These are phyloP conservation scores for Oidium heveae DNA, from an alignment of 2,329 filamentous ascomycete genomes.

Conservation along the genomic window DNA sequence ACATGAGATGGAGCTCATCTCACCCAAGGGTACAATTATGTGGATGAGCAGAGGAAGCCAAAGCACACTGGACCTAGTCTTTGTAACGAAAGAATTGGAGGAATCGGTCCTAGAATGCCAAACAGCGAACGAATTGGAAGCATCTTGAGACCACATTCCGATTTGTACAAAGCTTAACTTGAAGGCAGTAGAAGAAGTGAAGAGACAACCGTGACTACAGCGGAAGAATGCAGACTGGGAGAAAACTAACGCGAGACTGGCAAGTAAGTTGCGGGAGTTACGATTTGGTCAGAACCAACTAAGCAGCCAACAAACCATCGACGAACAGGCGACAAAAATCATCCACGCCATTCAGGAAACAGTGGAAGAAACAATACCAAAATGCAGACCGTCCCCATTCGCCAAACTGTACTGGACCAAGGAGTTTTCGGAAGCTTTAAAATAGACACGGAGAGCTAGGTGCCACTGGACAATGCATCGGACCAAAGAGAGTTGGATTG, in stretches of 20 bases:
- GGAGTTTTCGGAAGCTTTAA: not conserved
- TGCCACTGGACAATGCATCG: not conserved
- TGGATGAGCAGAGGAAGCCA: not conserved
- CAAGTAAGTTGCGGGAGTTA: not conserved
- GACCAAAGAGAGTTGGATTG: not conserved
- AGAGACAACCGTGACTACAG: not conserved
- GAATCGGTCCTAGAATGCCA: not conserved
- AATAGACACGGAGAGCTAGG: not conserved
- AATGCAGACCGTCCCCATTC: no score
- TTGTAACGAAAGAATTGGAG: not conserved
- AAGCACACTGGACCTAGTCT: not conserved
- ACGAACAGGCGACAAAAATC: not conserved
- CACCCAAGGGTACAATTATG: not conserved
- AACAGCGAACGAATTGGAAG: not conserved
- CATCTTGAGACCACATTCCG: not conserved
- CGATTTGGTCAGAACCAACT: not conserved
- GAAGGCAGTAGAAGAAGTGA: not conserved
- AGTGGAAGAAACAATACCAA: no score
- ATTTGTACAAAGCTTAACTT: not conserved
- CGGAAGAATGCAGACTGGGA: not conserved
- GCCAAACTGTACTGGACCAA: no score
- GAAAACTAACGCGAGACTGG: not conserved
- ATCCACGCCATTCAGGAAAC: not conserved
- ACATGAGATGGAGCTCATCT: not conserved
- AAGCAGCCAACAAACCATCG: not conserved